These are phyloP conservation scores for Eurotiales sp. DNA, from an alignment of 2,329 filamentous ascomycete species.

Conservation along the genomic window DNA sequence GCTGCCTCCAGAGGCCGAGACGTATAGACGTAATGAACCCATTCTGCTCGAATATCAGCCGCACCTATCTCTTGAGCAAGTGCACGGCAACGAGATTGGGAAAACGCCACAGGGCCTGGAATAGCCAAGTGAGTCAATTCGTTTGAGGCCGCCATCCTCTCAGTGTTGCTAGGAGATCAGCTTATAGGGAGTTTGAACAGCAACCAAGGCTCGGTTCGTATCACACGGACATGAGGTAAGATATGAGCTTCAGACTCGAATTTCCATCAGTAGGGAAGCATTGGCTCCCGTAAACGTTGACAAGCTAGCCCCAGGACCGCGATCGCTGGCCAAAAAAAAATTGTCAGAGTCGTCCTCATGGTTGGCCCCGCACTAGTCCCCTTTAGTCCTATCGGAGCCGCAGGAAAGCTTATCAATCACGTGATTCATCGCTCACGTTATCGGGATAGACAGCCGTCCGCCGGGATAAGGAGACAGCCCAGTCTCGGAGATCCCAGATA, in stretches of 20 bases:
- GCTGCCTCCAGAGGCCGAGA: slow-evolving; percentile 45
- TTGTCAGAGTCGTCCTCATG: slow-evolving; percentile 4
- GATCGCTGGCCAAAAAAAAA: slow-evolving; percentile 8
- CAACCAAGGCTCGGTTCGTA: neutral
- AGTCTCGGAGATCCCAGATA: too few relatives aligned
- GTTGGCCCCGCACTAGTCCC: slow-evolving; percentile 16
- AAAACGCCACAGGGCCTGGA: slow-evolving; percentile 43
- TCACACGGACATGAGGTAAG: neutral
- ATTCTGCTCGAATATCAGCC: slow-evolving; percentile 44
- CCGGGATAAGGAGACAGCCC: neutral
- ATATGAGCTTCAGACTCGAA: neutral
- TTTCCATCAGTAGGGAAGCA: neutral
- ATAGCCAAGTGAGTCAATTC: slow-evolving; percentile 34
- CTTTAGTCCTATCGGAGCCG: slow-evolving; percentile 13
- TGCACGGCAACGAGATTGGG: slow-evolving; percentile 41
- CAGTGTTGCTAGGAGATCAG: neutral
- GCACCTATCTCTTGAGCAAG: slow-evolving; percentile 42
- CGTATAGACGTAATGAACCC: slow-evolving; percentile 64
- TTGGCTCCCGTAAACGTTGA: slow-evolving; percentile 2
- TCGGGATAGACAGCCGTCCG: neutral
- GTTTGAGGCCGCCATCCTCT: slow-evolving; percentile 31
- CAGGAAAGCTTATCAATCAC: slow-evolving; percentile 15
- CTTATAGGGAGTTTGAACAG: neutral
- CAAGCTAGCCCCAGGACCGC: neutral
- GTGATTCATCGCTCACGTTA: neutral